Conservation (phyloP, 1,284 basidiomycete species). For the Gomphus sp. region DNA sequence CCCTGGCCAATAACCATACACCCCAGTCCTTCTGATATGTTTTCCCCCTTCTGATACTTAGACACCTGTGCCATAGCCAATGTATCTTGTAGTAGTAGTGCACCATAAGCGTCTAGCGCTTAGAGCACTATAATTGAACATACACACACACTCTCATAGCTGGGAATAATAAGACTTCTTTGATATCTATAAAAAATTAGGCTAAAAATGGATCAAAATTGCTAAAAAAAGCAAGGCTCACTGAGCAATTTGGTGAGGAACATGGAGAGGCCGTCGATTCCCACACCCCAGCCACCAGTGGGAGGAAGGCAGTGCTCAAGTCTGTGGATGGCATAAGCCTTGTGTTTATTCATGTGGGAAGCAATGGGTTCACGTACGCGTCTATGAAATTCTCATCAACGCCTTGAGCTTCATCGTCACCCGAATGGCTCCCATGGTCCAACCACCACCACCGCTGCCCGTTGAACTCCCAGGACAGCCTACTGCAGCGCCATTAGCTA, state of each 20-base stretch:
- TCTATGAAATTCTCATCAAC: slow-evolving; percentile 93
- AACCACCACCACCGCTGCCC: too few relatives aligned
- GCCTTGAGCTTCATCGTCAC: slow-evolving; percentile 97
- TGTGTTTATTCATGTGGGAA: slow-evolving; percentile 7
- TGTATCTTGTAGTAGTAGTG: too few relatives aligned
- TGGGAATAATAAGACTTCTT: slow-evolving; percentile 85
- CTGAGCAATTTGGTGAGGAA: slow-evolving; percentile 90
- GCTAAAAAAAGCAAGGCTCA: slow-evolving; percentile 29
- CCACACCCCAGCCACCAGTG: slow-evolving; percentile 94
- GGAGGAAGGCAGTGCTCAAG: slow-evolving; percentile 97
- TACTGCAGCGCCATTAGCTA: too few relatives aligned
- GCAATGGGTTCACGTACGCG: slow-evolving; percentile 48
- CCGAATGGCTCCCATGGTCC: too few relatives aligned
- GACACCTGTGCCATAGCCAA: too few relatives aligned
- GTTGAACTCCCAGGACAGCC: too few relatives aligned
- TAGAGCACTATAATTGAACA: too few relatives aligned
- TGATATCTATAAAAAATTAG: slow-evolving; percentile 54
- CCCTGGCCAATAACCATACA: too few relatives aligned
- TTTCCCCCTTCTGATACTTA: too few relatives aligned
- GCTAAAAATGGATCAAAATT: slow-evolving; percentile 19
- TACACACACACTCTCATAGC: too few relatives aligned
- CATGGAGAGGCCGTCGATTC: slow-evolving; percentile 93
- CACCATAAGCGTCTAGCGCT: too few relatives aligned
- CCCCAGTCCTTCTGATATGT: too few relatives aligned
- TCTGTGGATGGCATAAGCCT: slow-evolving; percentile 30